Percentiles rank a stretch among this genome's conserved stretches.
These are phyloP conservation scores for Backusella liffmaniae DNA, from an alignment of 192 early-diverging fungal genomes.

Conservation along the genomic window DNA sequence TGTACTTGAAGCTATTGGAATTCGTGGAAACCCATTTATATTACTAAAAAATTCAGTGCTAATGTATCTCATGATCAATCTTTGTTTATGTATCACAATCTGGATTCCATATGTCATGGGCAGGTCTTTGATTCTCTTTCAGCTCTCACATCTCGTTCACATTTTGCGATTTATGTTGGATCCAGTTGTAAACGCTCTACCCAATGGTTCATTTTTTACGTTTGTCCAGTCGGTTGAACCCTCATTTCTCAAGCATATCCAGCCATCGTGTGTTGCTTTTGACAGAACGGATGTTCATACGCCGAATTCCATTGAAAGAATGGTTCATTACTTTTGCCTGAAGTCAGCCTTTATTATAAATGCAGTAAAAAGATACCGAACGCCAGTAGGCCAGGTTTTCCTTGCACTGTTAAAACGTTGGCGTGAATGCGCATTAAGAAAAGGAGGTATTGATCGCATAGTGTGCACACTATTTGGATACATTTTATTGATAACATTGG, in stretches of 20 bases:
- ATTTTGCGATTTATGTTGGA: neutral
- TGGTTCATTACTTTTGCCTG: neutral
- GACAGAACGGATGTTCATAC: neutral
- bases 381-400: neutral
- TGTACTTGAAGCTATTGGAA: slow-evolving; percentile 83
- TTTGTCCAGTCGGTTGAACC: neutral
- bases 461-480: slow-evolving; percentile 65
- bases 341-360: neutral
- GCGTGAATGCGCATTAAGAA: slow-evolving; percentile 43
- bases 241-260: neutral
- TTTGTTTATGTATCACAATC: slow-evolving; percentile 63
- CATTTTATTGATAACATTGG: slow-evolving; percentile 45
- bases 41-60: slow-evolving; percentile 78
- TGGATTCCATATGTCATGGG: slow-evolving; percentile 77
- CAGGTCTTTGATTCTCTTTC: slow-evolving; percentile 39
- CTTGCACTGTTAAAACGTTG: slow-evolving; percentile 23
- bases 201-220: neutral
- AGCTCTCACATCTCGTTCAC: neutral
- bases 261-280: no score
- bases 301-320: neutral
- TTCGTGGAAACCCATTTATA: slow-evolving; percentile 76
- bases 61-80: slow-evolving; percentile 67
- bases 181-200: neutral
- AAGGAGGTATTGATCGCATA: slow-evolving; percentile 52
- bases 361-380: neutral